phyloP scores from a whole-genome alignment of 192 early-diverging fungal species.

The Bifiguratus adelaidae region DNA sequence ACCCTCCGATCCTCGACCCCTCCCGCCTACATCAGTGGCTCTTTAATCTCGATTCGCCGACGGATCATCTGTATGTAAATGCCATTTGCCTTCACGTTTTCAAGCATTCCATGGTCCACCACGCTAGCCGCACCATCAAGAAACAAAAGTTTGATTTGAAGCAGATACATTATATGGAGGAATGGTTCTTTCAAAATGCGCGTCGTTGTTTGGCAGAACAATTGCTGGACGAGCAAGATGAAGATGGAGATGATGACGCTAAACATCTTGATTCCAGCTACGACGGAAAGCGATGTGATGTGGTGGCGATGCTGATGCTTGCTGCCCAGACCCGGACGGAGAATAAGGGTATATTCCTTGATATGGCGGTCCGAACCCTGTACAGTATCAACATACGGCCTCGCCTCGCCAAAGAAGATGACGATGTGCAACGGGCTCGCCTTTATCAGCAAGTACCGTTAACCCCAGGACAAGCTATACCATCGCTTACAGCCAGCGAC shows the following conservation, averaged over 20 bases:
- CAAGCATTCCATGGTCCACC: conserved; percentile 15
- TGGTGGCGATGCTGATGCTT: conserved; percentile 11
- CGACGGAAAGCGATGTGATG: conserved; percentile 12
- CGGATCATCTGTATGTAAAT: conserved; percentile 15
- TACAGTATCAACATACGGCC: conserved; percentile 15
- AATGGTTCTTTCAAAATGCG: conserved; percentile 13
- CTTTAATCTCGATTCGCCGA: too few species aligned
- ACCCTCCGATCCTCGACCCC: too few species aligned
- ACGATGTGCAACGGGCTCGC: too few species aligned
- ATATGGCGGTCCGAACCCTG: conserved; percentile 13
- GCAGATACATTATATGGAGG: conserved; percentile 9
- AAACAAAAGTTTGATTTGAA: conserved; percentile 5
- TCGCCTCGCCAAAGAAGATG: conserved; percentile 10
- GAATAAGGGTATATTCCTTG: conserved; percentile 8
- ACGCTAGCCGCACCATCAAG: conserved; percentile 5
- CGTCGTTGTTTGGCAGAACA: conserved; percentile 12
- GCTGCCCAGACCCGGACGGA: background rate
- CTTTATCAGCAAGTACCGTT: too few species aligned
- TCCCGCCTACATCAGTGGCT: too few species aligned
- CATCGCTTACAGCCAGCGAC: too few species aligned
- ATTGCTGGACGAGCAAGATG: conserved; percentile 17
- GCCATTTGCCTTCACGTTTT: conserved; percentile 13
- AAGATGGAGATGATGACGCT: too few species aligned
- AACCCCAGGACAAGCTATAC: too few species aligned
- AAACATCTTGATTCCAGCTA: too few species aligned